Evolutionary conservation across 805 yeast species (phyloP).

Genomic region (Ogataea ganodermae): DNA sequence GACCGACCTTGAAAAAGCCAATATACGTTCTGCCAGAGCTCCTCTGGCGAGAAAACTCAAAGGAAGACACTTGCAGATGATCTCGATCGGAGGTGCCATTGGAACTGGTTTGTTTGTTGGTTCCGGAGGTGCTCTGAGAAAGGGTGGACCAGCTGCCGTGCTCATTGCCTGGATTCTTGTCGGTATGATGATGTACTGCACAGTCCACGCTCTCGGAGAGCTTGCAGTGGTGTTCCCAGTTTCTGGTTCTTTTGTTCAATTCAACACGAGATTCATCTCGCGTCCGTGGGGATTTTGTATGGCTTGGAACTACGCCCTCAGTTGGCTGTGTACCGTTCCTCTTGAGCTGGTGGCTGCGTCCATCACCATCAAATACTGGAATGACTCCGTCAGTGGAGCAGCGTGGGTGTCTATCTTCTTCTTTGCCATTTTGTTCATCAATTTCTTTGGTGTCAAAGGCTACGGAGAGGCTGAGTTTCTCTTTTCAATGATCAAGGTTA

Average conservation of each 20-base stretch:
- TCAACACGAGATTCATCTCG: slow-evolving; percentile 56
- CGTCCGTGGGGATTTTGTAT: slow-evolving; percentile 59
- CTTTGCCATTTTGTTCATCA: slow-evolving; percentile 46
- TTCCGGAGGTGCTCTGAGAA: slow-evolving; percentile 56
- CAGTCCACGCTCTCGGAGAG: slow-evolving; percentile 64
- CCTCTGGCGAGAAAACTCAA: slow-evolving; percentile 50
- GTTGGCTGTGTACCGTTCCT: slow-evolving; percentile 52
- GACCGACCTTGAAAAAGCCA: slow-evolving; percentile 44
- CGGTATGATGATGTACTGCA: slow-evolving; percentile 57
- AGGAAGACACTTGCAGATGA: slow-evolving; percentile 70
- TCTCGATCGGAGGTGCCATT: slow-evolving; percentile 77
- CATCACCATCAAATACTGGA: slow-evolving; percentile 49
- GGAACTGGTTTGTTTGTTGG: slow-evolving; percentile 81
- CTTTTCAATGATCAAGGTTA: slow-evolving; percentile 51
- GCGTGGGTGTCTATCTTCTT: slow-evolving; percentile 56
- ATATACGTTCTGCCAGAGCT: slow-evolving; percentile 42
- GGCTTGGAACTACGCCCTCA: slow-evolving; percentile 54
- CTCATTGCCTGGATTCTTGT: slow-evolving; percentile 58
- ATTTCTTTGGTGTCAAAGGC: slow-evolving; percentile 59
- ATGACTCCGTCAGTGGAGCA: slow-evolving; percentile 45
- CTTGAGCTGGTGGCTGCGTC: slow-evolving; percentile 54
- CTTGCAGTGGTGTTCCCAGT: slow-evolving; percentile 58
- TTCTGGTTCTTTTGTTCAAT: slow-evolving; percentile 57
- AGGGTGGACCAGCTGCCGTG: slow-evolving; percentile 69
- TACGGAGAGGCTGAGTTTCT: slow-evolving; percentile 65